A percentile compares a stretch with the other conserved stretches of the same genome.
Evolutionary conservation across 2,329 filamentous ascomycete genomes (phyloP).

Genomic region (Triangularia verruculosa): DNA sequence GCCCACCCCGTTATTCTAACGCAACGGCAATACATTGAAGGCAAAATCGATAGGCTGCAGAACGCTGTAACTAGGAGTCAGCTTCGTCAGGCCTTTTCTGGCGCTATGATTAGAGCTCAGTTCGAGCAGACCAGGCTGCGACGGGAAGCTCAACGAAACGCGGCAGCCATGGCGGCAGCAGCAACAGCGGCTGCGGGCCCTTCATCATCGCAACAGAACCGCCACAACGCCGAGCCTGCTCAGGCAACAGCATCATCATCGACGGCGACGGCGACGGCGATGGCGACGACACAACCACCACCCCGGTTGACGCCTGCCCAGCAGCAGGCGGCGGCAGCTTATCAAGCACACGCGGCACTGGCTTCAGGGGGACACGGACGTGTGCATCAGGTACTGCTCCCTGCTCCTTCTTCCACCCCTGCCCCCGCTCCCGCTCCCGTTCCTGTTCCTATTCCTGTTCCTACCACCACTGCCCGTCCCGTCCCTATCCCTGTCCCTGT

Average conservation of each 20-base stretch:
- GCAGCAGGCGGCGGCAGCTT: constrained; percentile 21
- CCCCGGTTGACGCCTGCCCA: constrained; percentile 15
- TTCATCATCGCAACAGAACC: not conserved
- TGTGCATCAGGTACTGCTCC: constrained; percentile 27
- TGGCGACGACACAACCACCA: not conserved
- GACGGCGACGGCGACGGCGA: constrained; percentile 16
- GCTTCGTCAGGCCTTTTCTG: constrained; percentile 48
- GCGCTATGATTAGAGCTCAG: constrained; percentile 45
- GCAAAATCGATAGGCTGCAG: constrained; percentile 49
- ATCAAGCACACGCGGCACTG: constrained; percentile 24
- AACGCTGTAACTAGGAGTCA: constrained; percentile 48
- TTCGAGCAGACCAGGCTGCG: constrained; percentile 39
- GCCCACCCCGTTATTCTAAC: constrained; percentile 49
- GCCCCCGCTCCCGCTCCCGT: constrained; percentile 1
- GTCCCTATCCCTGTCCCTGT: not conserved
- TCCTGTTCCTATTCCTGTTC: not conserved
- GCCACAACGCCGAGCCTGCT: not conserved
- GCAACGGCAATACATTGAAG: constrained; percentile 48
- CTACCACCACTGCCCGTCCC: not conserved
- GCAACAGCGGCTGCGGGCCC: not conserved
- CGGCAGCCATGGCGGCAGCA: constrained; percentile 14
- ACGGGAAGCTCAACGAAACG: constrained; percentile 28
- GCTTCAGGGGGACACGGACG: constrained; percentile 20
- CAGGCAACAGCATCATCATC: not conserved
- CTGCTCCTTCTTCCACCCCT: constrained; percentile 9